phyloP scores from a whole-genome alignment of 1,284 basidiomycete genomes.

The Ganoderma resinaceum region DNA sequence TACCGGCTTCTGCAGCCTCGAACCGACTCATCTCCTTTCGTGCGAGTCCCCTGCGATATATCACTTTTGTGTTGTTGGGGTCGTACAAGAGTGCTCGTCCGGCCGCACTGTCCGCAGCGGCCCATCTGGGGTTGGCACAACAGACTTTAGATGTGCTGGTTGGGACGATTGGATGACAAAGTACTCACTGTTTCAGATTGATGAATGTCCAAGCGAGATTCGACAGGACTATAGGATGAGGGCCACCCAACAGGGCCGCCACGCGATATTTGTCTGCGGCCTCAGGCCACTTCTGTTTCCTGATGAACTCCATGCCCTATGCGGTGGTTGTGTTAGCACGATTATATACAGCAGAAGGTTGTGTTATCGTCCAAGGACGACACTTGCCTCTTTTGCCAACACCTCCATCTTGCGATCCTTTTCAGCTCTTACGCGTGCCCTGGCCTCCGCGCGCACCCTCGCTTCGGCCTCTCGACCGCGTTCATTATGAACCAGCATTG shows the following conservation, averaged over 20 bases:
- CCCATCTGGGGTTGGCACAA: conserved; percentile 25
- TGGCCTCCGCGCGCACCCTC: not conserved
- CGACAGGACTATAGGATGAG: conserved; percentile 43
- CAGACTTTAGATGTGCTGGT: not conserved
- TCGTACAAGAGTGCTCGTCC: conserved; percentile 48
- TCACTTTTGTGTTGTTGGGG: conserved; percentile 49
- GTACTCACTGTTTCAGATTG: conserved; percentile 43
- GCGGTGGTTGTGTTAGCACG: not conserved
- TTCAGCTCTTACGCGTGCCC: not conserved
- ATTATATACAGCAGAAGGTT: not conserved
- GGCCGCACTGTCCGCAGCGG: conserved; percentile 50
- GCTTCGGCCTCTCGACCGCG: not conserved
- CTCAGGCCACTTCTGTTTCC: conserved; percentile 26
- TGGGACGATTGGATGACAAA: not conserved
- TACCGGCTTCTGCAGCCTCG: conserved; percentile 47
- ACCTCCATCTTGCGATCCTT: not conserved
- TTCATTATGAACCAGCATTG: too few species aligned
- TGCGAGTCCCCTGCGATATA: conserved; percentile 51
- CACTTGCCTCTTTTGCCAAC: not conserved
- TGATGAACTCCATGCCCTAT: conserved; percentile 39
- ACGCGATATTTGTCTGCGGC: conserved; percentile 36
- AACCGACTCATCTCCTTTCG: conserved; percentile 46
- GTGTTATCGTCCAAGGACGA: not conserved
- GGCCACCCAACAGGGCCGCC: conserved; percentile 32
- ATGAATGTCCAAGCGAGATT: conserved; percentile 50